Evolutionary conservation across 208 protist species (phyloP), one percentile per base, ranked within the genome.

Genomic region (Crithidia fasciculata): DNA sequence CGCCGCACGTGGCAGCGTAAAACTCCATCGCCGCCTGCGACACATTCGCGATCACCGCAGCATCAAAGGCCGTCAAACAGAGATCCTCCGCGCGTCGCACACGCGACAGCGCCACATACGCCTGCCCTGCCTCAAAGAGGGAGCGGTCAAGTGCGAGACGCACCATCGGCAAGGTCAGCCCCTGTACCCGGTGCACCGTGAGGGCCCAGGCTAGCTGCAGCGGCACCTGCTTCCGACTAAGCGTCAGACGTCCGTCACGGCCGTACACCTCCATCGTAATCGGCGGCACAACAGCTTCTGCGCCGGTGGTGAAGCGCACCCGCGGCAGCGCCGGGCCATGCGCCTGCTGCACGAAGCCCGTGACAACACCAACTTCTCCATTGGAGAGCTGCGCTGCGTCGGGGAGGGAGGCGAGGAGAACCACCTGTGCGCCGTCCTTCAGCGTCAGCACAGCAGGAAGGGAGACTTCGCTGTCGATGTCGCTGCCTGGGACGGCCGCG

Each of bases 151-250:
- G 77, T 56, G 87, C 78, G 18, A 94, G 82, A 39, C 69, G 71
- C 2, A 76, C 61, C 78, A 82, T 79, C 55, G 76, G 75, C 56
- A 97, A 77, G 19, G 88, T 88, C 93, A 99, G 94, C 49, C 98
- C 98, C 72, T 99, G 97, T 49, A 87, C 87, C 40, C 98, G 98
- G 76, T 99, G 96, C 62, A 99, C 95, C 18, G 96, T 97, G 40
- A 98, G 80, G 5, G 96, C 95, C 88, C 94, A 99, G 13, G 96
- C 97, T 8, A 99, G 81, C 54, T 84, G 85, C 28, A 99, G 82
- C 53, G 98, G 98, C 37, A 99, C 77, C 80, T 96, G 91, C 41
- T 52, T 76, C 52, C 69, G 90, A 39, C 69, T 80, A 59, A 82
- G 56, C 39, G 43, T 85, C 72, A 76, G 82, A 70, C 69, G 62